Conservation (phyloP, 2,329 filamentous ascomycete genomes). For the Penicillium frequentans region DNA sequence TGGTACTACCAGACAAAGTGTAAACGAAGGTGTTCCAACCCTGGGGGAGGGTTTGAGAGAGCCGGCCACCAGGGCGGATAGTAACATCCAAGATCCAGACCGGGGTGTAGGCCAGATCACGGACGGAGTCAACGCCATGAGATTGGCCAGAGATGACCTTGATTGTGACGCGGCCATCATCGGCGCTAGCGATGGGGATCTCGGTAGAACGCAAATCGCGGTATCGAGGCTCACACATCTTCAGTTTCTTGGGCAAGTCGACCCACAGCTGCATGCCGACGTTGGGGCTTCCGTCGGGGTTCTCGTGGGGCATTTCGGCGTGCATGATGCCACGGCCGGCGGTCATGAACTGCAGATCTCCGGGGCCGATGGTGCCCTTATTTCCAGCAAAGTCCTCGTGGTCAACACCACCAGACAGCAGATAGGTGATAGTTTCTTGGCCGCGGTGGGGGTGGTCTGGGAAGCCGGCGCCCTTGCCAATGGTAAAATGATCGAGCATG, state of each 20-base stretch:
- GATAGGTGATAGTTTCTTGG: constrained; percentile 87
- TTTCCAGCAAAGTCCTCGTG: constrained; percentile 92
- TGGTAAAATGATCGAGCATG: constrained; percentile 92
- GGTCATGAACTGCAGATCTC: constrained; percentile 98
- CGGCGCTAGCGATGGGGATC: constrained; percentile 72
- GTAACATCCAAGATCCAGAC: constrained; percentile 92
- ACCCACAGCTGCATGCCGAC: constrained; percentile 95
- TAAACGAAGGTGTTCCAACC: constrained; percentile 93
- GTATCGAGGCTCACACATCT: constrained; percentile 88
- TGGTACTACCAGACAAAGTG: constrained; percentile 70
- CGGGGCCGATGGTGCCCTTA: constrained; percentile 76
- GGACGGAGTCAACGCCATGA: constrained; percentile 79
- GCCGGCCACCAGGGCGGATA: constrained; percentile 73
- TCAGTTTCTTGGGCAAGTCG: constrained; percentile 77
- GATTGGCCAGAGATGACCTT: constrained; percentile 89
- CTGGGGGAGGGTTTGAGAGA: constrained; percentile 72
- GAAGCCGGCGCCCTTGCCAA: constrained; percentile 79
- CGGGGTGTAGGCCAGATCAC: constrained; percentile 91
- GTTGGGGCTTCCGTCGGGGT: constrained; percentile 72
- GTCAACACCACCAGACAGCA: constrained; percentile 81
- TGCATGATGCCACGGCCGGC: constrained; percentile 90
- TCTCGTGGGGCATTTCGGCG: constrained; percentile 87
- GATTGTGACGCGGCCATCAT: constrained; percentile 71
- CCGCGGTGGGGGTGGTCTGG: constrained; percentile 83
- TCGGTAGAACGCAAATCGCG: constrained; percentile 77